Base-by-base conservation (phyloP, 495 filamentous ascomycete species). In the Aspergillus sclerotioniger region DNA sequence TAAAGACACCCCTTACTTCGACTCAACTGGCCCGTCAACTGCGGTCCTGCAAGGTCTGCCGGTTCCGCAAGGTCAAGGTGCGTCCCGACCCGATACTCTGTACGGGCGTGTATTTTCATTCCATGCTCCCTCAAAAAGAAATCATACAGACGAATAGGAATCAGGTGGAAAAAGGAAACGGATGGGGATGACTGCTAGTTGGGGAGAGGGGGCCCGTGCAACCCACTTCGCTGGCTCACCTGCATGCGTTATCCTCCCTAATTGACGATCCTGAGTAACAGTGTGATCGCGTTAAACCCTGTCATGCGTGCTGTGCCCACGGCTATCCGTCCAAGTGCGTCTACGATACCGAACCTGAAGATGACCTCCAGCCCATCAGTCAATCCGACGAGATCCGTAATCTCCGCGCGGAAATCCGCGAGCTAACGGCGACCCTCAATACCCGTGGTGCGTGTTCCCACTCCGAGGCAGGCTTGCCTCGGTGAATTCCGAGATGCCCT, bases 241-340 rank as follows among this genome's bases (percentile, higher is more conserved):
- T 39, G 43, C 35, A 44, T 31, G 32, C 13, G 15, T 7, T 9
- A 20, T 44, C 29, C 25, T 39, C 39, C 43, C 41, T 56, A 56
- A 62, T 54, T 29, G 17, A 50, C 49, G 37, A 51, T 43, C 45
- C 12, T 50, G 28, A 19, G 31, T 46, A n/a, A 53, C 53, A 78
- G 76, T 78, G 76, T 61, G 76, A 78, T 60, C 73, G 76, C 41
- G 68, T 78, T 21, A 75, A 73, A 51, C 76, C 76, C 53, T 78
- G 74, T 60, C 73, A 78, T 56, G 76, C 76, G 56, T 78, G 76
- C 60, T 78, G 76, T 53, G 72, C 76, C 13, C 76, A 78, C 60
- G 76, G 76, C 1, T 76, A 78, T 51, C 76, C 76, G 0, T 77
- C 76, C 19, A 71, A 73, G 61, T 78, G 76, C 54, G 67, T 74